A percentile compares a stretch with the other conserved stretches of the same genome.
Conservation (phyloP, 257 asterid species). For the Scutellaria baicalensis region DNA sequence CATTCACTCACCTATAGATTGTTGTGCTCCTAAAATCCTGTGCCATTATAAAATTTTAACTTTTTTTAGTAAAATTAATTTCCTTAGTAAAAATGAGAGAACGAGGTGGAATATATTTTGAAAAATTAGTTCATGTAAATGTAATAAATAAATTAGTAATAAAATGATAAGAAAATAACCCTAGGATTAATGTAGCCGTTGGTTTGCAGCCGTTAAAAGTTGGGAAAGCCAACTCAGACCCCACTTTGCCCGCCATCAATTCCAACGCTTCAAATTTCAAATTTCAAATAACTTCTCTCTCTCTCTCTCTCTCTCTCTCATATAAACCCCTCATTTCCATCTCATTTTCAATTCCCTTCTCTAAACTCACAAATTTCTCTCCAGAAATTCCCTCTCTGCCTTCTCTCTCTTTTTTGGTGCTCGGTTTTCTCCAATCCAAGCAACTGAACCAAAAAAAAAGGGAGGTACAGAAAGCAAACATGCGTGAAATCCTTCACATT, state of each 20-base stretch:
- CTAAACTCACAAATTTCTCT: background rate
- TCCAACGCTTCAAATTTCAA: conserved; percentile 20
- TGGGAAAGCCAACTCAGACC: conserved; percentile 10
- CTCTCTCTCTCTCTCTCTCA: conserved; percentile 1
- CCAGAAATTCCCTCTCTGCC: background rate
- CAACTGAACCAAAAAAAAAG: background rate
- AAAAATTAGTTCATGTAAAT: background rate
- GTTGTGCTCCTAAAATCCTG: no score
- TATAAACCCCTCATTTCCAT: background rate
- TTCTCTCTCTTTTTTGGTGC: conserved; percentile 5
- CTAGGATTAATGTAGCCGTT: conserved; percentile 15
- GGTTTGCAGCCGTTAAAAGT: conserved; percentile 10
- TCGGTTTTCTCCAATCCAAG: background rate
- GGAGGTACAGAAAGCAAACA: background rate
- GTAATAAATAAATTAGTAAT: background rate
- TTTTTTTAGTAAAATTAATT: no score
- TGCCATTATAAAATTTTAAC: no score
- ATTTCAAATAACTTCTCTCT: conserved; percentile 16
- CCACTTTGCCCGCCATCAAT: conserved; percentile 10
- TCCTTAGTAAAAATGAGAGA: no score
- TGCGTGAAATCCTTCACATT: conserved; percentile 49
- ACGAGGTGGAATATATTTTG: no score
- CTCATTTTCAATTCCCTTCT: background rate
- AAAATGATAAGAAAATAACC: background rate
- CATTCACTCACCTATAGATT: no score